Evolutionary conservation across 495 filamentous ascomycete species (phyloP).

Genomic region (Arthonia radiata): DNA sequence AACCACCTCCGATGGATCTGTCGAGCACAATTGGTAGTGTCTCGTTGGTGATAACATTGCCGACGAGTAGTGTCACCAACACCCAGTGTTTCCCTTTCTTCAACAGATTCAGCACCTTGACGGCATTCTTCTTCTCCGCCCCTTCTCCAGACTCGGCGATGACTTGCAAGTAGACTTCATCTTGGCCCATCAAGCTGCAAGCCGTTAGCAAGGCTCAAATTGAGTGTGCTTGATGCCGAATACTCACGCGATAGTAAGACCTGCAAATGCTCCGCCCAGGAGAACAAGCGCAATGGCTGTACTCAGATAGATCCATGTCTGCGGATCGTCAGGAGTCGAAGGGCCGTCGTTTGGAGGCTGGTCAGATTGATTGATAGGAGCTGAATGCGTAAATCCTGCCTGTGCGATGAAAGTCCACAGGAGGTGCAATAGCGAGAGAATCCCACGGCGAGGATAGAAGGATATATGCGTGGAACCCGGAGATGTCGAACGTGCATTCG

Average conservation of each 20-base stretch:
- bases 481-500: no score
- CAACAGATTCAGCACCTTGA: constrained; percentile 52
- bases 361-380: no score
- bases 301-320: constrained; percentile 45
- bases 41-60: constrained; percentile 97
- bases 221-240: constrained; percentile 1
- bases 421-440: no score
- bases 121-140: constrained; percentile 57
- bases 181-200: constrained; percentile 49
- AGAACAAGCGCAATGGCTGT: constrained; percentile 53
- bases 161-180: constrained; percentile 93
- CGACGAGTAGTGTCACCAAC: constrained; percentile 77
- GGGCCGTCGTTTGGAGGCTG: constrained; percentile 12
- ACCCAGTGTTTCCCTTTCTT: constrained; percentile 95
- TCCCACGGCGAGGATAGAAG: no score
- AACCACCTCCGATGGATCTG: constrained; percentile 76
- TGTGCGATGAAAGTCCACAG: no score
- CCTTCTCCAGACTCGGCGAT: constrained; percentile 66
- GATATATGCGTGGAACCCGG: no score
- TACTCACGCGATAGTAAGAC: constrained; percentile 62
- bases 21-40: constrained; percentile 89
- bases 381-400: no score
- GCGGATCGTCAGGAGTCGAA: constrained; percentile 25
- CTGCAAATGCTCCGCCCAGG: constrained; percentile 81
- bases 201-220: constrained; percentile 1